phyloP scores from a whole-genome alignment of 805 yeast species.

The Saccharomycopsis schoenii region DNA sequence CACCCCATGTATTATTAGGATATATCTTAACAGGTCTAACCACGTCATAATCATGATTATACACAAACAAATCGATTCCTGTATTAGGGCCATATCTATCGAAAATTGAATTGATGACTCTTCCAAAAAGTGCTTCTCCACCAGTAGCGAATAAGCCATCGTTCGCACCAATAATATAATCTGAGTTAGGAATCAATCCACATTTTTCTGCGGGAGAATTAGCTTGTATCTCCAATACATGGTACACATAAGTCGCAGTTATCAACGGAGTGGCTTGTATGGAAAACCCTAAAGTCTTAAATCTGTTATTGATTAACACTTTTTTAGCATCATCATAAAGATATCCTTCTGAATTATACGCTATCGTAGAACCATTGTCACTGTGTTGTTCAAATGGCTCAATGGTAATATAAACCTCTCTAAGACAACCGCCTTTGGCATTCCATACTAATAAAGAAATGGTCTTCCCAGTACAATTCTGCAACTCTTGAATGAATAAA shows the following conservation, averaged over 20 bases:
- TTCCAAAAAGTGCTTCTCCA: constrained; percentile 71
- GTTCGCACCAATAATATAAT: constrained; percentile 79
- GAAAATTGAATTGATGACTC: constrained; percentile 51
- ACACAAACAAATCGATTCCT: constrained; percentile 55
- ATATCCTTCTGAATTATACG: constrained; percentile 25
- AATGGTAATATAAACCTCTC: constrained; percentile 28
- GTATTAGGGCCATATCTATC: constrained; percentile 27
- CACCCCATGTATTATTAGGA: constrained; percentile 71
- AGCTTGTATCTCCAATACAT: constrained; percentile 61
- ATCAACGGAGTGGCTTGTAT: constrained; percentile 70
- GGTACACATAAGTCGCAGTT: constrained; percentile 80
- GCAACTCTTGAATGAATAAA: constrained; percentile 34
- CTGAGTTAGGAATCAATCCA: constrained; percentile 76
- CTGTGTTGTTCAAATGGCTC: constrained; percentile 14
- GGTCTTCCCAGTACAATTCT: constrained; percentile 29
- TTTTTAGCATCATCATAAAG: constrained; percentile 11
- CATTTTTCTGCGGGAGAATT: constrained; percentile 77
- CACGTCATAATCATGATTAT: constrained; percentile 79
- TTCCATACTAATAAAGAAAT: constrained; percentile 66
- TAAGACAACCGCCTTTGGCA: constrained; percentile 67
- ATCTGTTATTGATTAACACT: constrained; percentile 27
- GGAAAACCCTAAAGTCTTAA: constrained; percentile 51
- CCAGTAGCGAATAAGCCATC: constrained; percentile 81
- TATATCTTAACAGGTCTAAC: constrained; percentile 81
- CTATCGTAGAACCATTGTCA: not conserved